Conservation (phyloP, 2,329 filamentous ascomycete species). For the Fusarium camptoceras region DNA sequence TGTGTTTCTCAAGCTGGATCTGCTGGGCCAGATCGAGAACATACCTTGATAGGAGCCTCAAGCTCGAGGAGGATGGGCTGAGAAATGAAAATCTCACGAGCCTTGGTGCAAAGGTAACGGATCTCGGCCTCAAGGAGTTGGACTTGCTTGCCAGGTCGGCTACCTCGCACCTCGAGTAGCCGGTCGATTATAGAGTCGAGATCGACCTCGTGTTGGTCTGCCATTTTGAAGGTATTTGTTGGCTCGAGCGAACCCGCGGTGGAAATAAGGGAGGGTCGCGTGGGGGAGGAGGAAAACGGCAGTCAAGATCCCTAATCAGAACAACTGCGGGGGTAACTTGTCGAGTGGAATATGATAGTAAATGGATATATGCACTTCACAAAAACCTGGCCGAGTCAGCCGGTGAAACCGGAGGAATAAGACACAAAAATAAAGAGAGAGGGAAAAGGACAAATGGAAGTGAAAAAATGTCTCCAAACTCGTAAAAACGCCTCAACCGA, state of each 20-base stretch:
- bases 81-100: conserved; percentile 98
- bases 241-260: conserved; percentile 55
- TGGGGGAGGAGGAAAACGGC: conserved; percentile 41
- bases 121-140: conserved; percentile 97
- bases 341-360: conserved; percentile 45
- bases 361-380: conserved; percentile 52
- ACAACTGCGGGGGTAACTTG: conserved; percentile 46
- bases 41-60: conserved; percentile 98
- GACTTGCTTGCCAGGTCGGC: conserved; percentile 97
- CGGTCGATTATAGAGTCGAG: conserved; percentile 99
- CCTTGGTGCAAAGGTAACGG: conserved; percentile 96
- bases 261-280: conserved; percentile 45
- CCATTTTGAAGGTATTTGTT: conserved; percentile 62
- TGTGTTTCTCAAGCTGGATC: conserved; percentile 4
- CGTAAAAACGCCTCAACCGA: conserved; percentile 30
- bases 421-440: conserved; percentile 12
- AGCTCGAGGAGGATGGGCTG: conserved; percentile 98
- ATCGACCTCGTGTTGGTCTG: conserved; percentile 87
- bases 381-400: conserved; percentile 46
- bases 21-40: conserved; percentile 38
- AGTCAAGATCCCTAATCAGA: conserved; percentile 48
- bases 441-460: conserved; percentile 8
- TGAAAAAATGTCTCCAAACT: conserved; percentile 25
- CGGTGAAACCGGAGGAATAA: conserved; percentile 30
- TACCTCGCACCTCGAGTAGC: conserved; percentile 96